Evolutionary conservation across 306 rosid genomes (phyloP), one percentile per base, ranked within the genome.

Genomic region (Comarum palustre): DNA sequence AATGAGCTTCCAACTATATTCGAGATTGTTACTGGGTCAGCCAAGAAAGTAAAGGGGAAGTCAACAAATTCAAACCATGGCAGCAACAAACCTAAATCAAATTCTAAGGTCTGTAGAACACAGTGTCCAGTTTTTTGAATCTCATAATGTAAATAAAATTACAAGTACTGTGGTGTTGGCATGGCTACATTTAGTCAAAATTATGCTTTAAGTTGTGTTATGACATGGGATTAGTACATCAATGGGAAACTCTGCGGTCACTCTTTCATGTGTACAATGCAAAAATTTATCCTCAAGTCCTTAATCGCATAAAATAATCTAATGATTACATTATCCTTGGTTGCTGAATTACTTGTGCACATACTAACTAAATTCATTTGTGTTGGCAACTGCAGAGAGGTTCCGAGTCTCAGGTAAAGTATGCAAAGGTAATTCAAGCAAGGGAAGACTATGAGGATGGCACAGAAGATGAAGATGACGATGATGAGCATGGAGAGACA

Each of bases 1-100:
- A 92, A 86, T 71, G 92, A 92, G 73, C 97, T 92, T 79, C 96
- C 97, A 61, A 92, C 97, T 65, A 83, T 89, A 83, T 89, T 85
- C 42, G 96, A 92, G 83, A 84, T 89, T 72, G 90, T 89, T 41
- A 80, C 92, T 20, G 96, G 91, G 74, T 55, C 77, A 66, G 83
- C 81, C 68, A 87, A 89, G 91, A 89, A 87, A 78, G 87, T 71
- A 55, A 92, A 87, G 90, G 96, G 84, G 58, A 89, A 80, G 84
- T 81, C 89, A 61, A 84, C 96, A 73, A 83, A 81, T 78, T 84
- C 91, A 75, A 87, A 86, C 78, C 90, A 86, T 60, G 85, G 89
- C 82, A 86, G 87, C 78, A 87, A 74, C 83, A 89, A 85, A 86
- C 74, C 93, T 45, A 89, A 87, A 71, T 83, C 89, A 70, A 87